Evolutionary conservation across 768 basidiomycete genomes (phyloP).

Genomic region (Mrakia blollopis): DNA sequence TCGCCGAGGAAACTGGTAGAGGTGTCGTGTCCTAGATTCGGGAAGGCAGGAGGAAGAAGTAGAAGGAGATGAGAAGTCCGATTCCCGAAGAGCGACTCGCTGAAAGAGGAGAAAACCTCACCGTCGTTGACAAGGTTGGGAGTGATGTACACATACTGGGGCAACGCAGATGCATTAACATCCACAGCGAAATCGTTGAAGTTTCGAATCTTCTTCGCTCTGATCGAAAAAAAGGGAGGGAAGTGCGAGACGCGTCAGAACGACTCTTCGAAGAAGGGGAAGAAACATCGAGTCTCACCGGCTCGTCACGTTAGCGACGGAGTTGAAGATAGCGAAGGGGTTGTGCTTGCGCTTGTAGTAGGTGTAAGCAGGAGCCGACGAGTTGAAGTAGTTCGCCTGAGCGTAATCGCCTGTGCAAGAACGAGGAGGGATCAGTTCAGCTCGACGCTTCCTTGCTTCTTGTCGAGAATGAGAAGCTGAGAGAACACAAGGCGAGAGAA

Average conservation of each 20-base stretch:
- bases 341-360: conserved; percentile 60
- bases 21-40: conserved; percentile 40
- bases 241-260: too few relatives aligned
- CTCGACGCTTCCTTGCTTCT: not conserved
- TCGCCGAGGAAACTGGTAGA: conserved; percentile 49
- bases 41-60: too few relatives aligned
- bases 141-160: conserved; percentile 61
- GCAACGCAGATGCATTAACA: conserved; percentile 51
- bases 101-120: too few relatives aligned
- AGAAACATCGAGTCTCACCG: conserved; percentile 33
- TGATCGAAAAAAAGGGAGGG: too few relatives aligned
- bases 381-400: conserved; percentile 47
- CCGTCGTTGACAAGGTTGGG: conserved; percentile 55
- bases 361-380: conserved; percentile 45
- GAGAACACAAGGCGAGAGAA: too few relatives aligned
- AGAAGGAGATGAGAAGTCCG: too few relatives aligned
- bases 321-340: conserved; percentile 51
- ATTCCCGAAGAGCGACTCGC: too few relatives aligned
- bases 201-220: conserved; percentile 53
- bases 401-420: conserved; percentile 31
- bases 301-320: conserved; percentile 48
- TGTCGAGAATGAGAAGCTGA: too few relatives aligned
- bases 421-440: not conserved
- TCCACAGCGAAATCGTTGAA: conserved; percentile 62
- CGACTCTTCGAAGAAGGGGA: too few relatives aligned